Percentiles rank a stretch among this genome's conserved stretches.
phyloP scores from a whole-genome alignment of 352 stramenopile genomes.

The Phytophthora aleatoria region DNA sequence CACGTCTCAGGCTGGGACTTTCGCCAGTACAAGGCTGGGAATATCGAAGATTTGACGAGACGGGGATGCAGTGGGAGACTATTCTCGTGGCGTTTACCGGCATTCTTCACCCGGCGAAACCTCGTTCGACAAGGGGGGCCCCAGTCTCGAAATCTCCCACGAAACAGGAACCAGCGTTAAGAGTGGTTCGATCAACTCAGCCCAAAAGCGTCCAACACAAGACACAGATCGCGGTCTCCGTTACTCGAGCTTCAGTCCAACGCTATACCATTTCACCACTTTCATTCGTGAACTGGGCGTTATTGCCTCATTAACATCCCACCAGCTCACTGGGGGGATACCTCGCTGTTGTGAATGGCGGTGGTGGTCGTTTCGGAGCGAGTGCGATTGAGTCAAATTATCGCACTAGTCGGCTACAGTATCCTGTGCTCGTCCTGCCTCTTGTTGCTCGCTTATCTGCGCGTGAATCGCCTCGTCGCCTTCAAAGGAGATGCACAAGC shows the following conservation, averaged over 20 bases:
- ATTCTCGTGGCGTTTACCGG: conserved; percentile 23
- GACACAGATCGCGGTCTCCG: conserved; percentile 1
- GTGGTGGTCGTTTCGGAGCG: conserved; percentile 5
- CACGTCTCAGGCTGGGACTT: conserved; percentile 15
- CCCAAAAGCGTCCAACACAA: not conserved
- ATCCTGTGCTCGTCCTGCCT: conserved; percentile 40
- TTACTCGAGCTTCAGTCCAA: not conserved
- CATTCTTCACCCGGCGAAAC: conserved; percentile 4
- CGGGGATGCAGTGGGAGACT: conserved; percentile 19
- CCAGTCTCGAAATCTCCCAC: conserved; percentile 23
- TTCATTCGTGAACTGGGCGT: not conserved
- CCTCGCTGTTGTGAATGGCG: conserved; percentile 11
- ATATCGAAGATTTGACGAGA: conserved; percentile 9
- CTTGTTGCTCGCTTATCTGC: conserved; percentile 50
- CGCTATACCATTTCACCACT: not conserved
- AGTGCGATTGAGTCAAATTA: conserved; percentile 35
- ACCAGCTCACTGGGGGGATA: not conserved
- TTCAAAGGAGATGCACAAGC: conserved; percentile 49
- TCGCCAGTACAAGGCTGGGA: conserved; percentile 8
- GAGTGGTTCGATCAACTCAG: not conserved
- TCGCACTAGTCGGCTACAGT: conserved; percentile 41
- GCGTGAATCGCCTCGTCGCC: conserved; percentile 42
- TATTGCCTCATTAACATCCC: not conserved
- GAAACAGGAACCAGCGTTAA: conserved; percentile 7
- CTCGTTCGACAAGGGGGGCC: not conserved